phyloP scores from a whole-genome alignment of 106 monocot genomes.

The Agapanthus africanus region DNA sequence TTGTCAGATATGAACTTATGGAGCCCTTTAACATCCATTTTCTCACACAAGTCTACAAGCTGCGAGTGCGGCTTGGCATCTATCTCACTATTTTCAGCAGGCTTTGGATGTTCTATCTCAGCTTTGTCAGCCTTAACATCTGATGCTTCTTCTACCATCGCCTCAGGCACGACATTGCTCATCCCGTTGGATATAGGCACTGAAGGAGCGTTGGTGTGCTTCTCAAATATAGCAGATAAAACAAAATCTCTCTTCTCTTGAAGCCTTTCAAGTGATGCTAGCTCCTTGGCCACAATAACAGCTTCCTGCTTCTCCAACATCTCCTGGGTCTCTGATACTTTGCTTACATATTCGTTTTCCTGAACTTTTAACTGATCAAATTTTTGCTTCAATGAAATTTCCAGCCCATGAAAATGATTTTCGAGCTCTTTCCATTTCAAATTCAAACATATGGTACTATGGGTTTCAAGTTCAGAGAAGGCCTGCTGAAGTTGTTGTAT shows the following conservation, averaged over 20 bases:
- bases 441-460: conserved; percentile 45
- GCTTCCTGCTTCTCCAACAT: conserved; percentile 60
- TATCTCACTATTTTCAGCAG: too few species aligned
- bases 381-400: conserved; percentile 67
- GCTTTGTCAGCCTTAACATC: conserved; percentile 21
- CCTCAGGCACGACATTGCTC: conserved; percentile 16
- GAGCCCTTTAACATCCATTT: conserved; percentile 72
- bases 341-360: conserved; percentile 56
- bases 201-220: conserved; percentile 17
- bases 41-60: conserved; percentile 48
- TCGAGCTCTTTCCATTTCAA: conserved; percentile 79
- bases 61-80: conserved; percentile 23
- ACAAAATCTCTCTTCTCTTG: conserved; percentile 76
- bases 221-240: conserved; percentile 46
- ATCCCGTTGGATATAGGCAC: conserved; percentile 2
- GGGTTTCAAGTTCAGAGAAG: conserved; percentile 65
- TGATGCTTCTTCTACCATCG: conserved; percentile 24
- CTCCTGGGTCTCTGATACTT: conserved; percentile 39
- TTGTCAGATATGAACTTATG: conserved; percentile 89
- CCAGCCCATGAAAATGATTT: conserved; percentile 77
- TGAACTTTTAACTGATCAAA: conserved; percentile 60
- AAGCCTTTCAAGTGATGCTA: conserved; percentile 56
- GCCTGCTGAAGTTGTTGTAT: conserved; percentile 76
- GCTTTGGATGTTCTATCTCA: conserved; percentile 16
- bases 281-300: conserved; percentile 64